Evolutionary conservation across 2,329 filamentous ascomycete genomes (phyloP).

Genomic region (Sporothrix mexicana): DNA sequence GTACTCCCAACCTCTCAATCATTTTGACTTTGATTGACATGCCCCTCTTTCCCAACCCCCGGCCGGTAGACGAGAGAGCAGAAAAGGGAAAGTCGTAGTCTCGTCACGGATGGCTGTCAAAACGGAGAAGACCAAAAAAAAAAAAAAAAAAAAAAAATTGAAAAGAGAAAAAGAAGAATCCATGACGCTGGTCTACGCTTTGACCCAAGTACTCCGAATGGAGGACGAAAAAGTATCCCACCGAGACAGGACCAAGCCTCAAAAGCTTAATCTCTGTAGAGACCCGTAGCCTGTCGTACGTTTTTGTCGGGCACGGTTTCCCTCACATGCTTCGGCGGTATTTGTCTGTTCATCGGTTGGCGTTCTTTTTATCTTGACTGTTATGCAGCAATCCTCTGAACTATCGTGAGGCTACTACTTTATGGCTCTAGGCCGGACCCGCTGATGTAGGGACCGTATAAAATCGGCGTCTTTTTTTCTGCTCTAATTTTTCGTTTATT

Average conservation of each 20-base stretch:
- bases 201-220: neutral
- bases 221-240: neutral
- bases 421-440: neutral
- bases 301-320: neutral
- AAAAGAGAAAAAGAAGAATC: neutral
- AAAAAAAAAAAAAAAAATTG: neutral
- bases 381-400: neutral
- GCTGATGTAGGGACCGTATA: neutral
- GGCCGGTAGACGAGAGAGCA: neutral
- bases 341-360: neutral
- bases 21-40: neutral
- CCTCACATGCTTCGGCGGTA: constrained; percentile 8
- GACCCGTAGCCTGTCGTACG: neutral
- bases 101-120: neutral
- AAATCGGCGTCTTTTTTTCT: neutral
- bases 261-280: constrained; percentile 1
- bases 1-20: neutral
- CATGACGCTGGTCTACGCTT: neutral
- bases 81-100: neutral
- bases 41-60: neutral
- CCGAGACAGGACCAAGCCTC: constrained; percentile 1
- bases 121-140: neutral
- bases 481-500: neutral
- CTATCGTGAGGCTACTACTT: constrained; percentile 8
- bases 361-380: neutral